A percentile compares a stretch with the other conserved stretches of the same genome.
Conservation (phyloP, 164 flowering plant genomes). For the Dillenia suffruticosa region DNA sequence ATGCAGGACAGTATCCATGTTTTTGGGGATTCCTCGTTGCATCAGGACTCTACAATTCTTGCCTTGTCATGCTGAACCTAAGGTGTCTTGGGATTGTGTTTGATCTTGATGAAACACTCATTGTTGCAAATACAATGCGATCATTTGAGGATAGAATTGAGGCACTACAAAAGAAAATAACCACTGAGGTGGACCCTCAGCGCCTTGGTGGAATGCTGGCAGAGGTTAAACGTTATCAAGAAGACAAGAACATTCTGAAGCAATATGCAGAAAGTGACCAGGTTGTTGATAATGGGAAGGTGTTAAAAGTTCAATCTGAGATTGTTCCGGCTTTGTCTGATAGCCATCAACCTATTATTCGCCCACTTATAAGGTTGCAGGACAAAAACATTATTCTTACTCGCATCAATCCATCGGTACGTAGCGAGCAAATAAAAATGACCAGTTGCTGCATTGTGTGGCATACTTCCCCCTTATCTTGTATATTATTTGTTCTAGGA, state of each 20-base stretch:
- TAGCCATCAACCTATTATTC: slow-evolving; percentile 68
- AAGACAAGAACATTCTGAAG: slow-evolving; percentile 77
- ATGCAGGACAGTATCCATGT: slow-evolving; percentile 45
- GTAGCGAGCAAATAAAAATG: slow-evolving; percentile 9
- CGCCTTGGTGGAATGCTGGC: slow-evolving; percentile 78
- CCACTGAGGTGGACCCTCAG: slow-evolving; percentile 69
- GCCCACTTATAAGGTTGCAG: slow-evolving; percentile 84
- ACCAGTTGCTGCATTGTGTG: not conserved
- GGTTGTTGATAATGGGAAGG: slow-evolving; percentile 82
- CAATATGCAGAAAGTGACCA: slow-evolving; percentile 93
- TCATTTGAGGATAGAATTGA: slow-evolving; percentile 99
- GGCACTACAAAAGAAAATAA: slow-evolving; percentile 78
- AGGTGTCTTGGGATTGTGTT: slow-evolving; percentile 99
- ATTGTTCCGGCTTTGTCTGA: slow-evolving; percentile 88
- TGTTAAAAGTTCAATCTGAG: slow-evolving; percentile 73
- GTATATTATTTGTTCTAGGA: too few species aligned
- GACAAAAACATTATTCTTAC: slow-evolving; percentile 91
- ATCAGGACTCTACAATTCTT: slow-evolving; percentile 68
- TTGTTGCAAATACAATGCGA: slow-evolving; percentile 98
- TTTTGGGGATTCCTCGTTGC: slow-evolving; percentile 93
- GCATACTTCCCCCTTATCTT: not conserved
- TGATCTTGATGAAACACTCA: slow-evolving; percentile 97
- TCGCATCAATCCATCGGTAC: slow-evolving; percentile 92
- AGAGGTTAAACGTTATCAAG: slow-evolving; percentile 91
- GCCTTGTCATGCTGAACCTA: slow-evolving; percentile 90